Conservation (phyloP, 1,284 basidiomycete genomes). For the Cutaneotrichosporon daszewskae region DNA sequence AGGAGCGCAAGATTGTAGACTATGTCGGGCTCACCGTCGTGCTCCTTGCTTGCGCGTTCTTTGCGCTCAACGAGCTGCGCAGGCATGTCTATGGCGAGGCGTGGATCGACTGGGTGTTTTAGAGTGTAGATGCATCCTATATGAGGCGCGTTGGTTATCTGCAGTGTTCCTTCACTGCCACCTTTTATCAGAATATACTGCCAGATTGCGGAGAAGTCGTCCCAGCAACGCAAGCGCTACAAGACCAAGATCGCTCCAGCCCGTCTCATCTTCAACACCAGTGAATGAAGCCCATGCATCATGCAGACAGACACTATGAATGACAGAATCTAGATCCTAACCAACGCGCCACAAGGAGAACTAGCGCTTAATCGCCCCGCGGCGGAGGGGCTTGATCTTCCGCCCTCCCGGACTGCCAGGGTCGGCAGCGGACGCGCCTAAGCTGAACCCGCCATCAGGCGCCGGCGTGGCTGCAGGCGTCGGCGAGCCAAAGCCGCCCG, state of each 20-base stretch:
- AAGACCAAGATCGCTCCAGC: too few species aligned
- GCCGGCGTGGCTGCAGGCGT: background rate
- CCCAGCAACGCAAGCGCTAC: too few species aligned
- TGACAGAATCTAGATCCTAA: too few species aligned
- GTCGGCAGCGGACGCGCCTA: slow-evolving; percentile 16
- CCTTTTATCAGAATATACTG: too few species aligned
- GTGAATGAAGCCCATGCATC: too few species aligned
- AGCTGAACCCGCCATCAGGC: slow-evolving; percentile 8
- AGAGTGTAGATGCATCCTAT: background rate
- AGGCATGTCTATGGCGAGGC: slow-evolving; percentile 2
- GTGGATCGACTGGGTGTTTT: slow-evolving; percentile 2
- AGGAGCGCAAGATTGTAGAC: background rate
- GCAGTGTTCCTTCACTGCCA: too few species aligned
- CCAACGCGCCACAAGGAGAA: background rate
- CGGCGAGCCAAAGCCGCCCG: slow-evolving; percentile 8
- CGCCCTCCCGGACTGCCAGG: slow-evolving; percentile 19
- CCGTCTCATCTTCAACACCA: too few species aligned
- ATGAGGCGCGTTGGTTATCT: background rate
- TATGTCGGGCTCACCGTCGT: background rate
- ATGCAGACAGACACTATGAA: too few species aligned
- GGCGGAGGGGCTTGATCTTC: slow-evolving; percentile 30
- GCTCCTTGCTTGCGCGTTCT: background rate
- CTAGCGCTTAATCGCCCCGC: slow-evolving; percentile 15
- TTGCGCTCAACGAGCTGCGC: slow-evolving; percentile 6
- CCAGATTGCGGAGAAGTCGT: too few species aligned